These are phyloP conservation scores for Botrytis porri DNA, from an alignment of 2,329 filamentous ascomycete genomes.

Conservation along the genomic window DNA sequence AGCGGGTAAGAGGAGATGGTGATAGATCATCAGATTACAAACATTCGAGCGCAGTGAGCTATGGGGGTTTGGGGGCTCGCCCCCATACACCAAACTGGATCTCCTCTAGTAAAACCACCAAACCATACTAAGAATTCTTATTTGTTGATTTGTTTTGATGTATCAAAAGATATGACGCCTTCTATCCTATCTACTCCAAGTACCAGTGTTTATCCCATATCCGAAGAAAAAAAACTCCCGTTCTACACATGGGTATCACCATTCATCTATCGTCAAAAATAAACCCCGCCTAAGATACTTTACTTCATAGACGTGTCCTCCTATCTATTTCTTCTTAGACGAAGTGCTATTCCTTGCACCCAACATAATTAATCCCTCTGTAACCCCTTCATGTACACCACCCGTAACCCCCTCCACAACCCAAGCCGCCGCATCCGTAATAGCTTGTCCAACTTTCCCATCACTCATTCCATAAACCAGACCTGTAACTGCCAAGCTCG, in stretches of 20 bases:
- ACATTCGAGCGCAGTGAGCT: not conserved
- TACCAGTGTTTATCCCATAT: not conserved
- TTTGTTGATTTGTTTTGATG: not conserved
- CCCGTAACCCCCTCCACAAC: conserved; percentile 61
- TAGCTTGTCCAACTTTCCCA: conserved; percentile 58
- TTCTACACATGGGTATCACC: conserved; percentile 21
- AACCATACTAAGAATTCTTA: not conserved
- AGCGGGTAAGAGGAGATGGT: not conserved
- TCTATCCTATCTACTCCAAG: not conserved
- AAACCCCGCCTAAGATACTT: not conserved
- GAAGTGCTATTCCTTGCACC: conserved; percentile 32
- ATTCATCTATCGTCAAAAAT: conserved; percentile 13
- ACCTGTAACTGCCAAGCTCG: conserved; percentile 50
- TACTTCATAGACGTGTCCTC: not conserved
- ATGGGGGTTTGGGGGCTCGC: not conserved
- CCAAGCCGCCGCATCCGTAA: conserved; percentile 58
- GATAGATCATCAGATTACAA: not conserved
- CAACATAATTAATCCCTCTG: conserved; percentile 50
- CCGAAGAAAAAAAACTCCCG: not conserved
- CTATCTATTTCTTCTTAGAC: conserved; percentile 12
- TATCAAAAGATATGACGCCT: not conserved
- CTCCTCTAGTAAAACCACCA: not conserved
- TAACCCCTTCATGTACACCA: conserved; percentile 63
- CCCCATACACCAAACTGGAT: not conserved
- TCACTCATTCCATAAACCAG: conserved; percentile 60